phyloP scores from a whole-genome alignment of 1,284 basidiomycete species.

The Marasmius oreades region DNA sequence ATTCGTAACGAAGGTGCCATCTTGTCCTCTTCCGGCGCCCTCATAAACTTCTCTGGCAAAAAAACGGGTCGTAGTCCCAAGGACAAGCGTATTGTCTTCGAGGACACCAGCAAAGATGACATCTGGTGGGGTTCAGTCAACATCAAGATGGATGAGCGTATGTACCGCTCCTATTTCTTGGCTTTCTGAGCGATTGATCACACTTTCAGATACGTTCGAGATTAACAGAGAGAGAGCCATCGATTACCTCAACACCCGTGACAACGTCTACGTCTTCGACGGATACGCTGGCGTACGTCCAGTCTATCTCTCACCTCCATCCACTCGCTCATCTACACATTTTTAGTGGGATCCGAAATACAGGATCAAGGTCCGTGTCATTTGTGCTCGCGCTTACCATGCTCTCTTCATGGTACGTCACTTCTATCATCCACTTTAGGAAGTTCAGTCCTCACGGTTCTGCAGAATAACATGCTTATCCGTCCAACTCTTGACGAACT shows the following conservation, averaged over 20 bases:
- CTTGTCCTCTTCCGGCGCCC: slow-evolving; percentile 92
- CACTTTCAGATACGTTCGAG: slow-evolving; percentile 87
- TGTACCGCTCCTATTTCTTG: slow-evolving; percentile 29
- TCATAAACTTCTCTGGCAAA: slow-evolving; percentile 99
- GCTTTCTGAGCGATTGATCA: slow-evolving; percentile 2
- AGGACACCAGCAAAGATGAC: slow-evolving; percentile 95
- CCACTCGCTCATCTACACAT: slow-evolving; percentile 2
- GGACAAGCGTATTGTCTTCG: slow-evolving; percentile 99
- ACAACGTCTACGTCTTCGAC: slow-evolving; percentile 99
- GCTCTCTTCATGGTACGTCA: slow-evolving; percentile 95
- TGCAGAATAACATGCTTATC: slow-evolving; percentile 97
- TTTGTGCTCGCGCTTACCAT: slow-evolving; percentile 98
- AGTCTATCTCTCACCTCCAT: slow-evolving; percentile 11
- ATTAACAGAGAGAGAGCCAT: slow-evolving; percentile 99
- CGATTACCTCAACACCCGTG: slow-evolving; percentile 98
- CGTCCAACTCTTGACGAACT: slow-evolving; percentile 95
- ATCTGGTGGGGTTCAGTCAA: slow-evolving; percentile 99
- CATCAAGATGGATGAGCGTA: slow-evolving; percentile 98
- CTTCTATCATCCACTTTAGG: slow-evolving; percentile 9
- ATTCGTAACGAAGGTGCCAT: slow-evolving; percentile 98
- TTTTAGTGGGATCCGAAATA: slow-evolving; percentile 94
- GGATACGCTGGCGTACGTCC: slow-evolving; percentile 84
- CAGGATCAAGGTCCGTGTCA: slow-evolving; percentile 99
- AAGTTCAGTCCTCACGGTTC: slow-evolving; percentile 10
- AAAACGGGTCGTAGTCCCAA: slow-evolving; percentile 98